A percentile compares a stretch with the other conserved stretches of the same genome.
phyloP scores from a whole-genome alignment of 2,329 filamentous ascomycete species.

The Ustilaginoidea virens region DNA sequence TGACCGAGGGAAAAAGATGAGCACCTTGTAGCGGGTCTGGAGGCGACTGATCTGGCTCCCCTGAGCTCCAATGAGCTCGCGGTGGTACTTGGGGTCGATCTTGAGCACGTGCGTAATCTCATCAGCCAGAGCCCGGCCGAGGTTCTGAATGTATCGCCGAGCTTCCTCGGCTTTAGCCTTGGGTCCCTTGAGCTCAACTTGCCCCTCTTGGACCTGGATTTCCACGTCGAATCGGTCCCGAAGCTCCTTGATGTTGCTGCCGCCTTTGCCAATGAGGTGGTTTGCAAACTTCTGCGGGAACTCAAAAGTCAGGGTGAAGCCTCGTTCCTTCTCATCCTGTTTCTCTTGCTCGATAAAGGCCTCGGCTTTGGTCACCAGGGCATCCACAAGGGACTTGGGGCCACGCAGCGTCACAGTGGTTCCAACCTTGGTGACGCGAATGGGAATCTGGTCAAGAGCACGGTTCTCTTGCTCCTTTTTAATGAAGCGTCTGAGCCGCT shows the following conservation, averaged over 20 bases:
- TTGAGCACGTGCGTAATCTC: constrained; percentile 78
- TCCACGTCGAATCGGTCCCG: constrained; percentile 54
- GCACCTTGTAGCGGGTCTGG: constrained; percentile 82
- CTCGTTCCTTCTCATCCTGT: constrained; percentile 85
- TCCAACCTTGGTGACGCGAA: constrained; percentile 42
- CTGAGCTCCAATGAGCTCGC: constrained; percentile 80
- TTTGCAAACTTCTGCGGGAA: constrained; percentile 94
- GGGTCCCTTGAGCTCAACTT: constrained; percentile 89
- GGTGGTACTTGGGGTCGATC: constrained; percentile 86
- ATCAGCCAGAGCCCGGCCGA: constrained; percentile 76
- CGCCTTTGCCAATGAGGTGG: constrained; percentile 57
- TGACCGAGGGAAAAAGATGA: constrained; percentile 78
- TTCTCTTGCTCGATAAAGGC: constrained; percentile 78
- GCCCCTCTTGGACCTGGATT: constrained; percentile 84
- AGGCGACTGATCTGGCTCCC: constrained; percentile 82
- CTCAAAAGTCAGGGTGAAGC: constrained; percentile 72
- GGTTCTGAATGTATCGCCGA: constrained; percentile 62
- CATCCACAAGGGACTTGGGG: constrained; percentile 55
- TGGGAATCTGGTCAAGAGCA: constrained; percentile 40
- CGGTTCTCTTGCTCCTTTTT: constrained; percentile 46
- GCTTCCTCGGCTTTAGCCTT: constrained; percentile 86
- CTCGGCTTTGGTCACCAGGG: constrained; percentile 55
- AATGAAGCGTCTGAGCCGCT: constrained; percentile 47
- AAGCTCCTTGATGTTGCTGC: constrained; percentile 49
- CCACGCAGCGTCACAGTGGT: constrained; percentile 60